Evolutionary conservation across 257 asterid species (phyloP).

Genomic region (Solanum arcanum): DNA sequence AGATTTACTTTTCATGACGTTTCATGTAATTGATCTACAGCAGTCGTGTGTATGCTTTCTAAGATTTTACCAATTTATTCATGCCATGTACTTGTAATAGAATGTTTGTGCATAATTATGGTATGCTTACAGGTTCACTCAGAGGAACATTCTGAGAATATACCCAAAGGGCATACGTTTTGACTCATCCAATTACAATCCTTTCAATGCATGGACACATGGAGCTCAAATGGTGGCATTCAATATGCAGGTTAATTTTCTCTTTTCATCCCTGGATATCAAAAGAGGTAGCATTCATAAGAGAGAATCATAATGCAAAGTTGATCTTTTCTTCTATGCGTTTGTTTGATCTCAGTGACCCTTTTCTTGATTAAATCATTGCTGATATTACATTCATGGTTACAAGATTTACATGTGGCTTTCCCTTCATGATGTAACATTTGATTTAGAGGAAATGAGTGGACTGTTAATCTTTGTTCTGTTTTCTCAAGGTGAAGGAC

Average conservation of each 20-base stretch:
- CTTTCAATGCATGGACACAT: constrained; percentile 75
- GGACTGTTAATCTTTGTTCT: neutral
- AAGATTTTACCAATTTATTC: neutral
- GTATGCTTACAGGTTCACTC: constrained; percentile 51
- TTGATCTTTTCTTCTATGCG: neutral
- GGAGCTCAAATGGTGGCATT: constrained; percentile 97
- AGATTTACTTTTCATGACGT: neutral
- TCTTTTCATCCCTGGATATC: neutral
- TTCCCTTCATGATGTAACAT: neutral
- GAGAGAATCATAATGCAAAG: neutral
- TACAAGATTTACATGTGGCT: neutral
- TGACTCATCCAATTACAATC: constrained; percentile 84
- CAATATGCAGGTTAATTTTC: constrained; percentile 69
- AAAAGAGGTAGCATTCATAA: neutral
- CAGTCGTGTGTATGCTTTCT: neutral
- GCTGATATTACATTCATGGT: neutral
- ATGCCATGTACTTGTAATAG: neutral
- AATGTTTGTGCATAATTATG: neutral
- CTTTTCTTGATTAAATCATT: neutral
- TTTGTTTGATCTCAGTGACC: neutral
- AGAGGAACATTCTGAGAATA: constrained; percentile 60
- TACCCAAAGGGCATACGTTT: constrained; percentile 80
- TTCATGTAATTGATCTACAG: neutral
- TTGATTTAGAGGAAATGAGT: neutral
- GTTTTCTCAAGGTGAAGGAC: neutral